Base-by-base conservation (phyloP, 768 basidiomycete genomes). In the Leccinum longicurvipes region DNA sequence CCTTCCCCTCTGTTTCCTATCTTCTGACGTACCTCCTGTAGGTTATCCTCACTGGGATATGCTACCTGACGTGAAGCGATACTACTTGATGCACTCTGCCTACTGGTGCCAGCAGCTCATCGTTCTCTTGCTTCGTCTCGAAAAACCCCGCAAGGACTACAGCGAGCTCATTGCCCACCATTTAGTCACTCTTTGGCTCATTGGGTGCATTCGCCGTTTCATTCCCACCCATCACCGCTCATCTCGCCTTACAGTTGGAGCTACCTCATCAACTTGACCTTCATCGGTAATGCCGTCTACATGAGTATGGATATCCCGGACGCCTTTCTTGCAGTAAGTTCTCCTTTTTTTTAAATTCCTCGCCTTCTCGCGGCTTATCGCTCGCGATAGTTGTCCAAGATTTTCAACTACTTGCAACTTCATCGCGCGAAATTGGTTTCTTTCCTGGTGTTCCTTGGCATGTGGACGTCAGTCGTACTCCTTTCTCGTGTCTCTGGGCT, bases 281-380 rank as follows among this genome's bases (percentile, higher is more conserved):
- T 82, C 50, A 94, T 98, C 42, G 97, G 97, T 10, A 89, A 91
- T 60, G 88, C 93, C 6, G 82, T 99, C 27, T 98, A 87, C 64
- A 80, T 95, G 74, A 97, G 93, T 69, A 98, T 98, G 97, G 97
- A 99, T 74, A 79, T 95, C 19, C 93, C 95, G 0, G 97, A 99
- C 67, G 74, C 84, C 31, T 91, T 89, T 72, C 78, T 99, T 12
- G 93, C 91, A 12, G 88, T 93, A 60, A 60, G 88, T 75, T 17
- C 31, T 51, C 44, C 44, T 23, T 45, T 45, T 31, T 42, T 23
- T 17, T 32, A 24, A 3, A 7, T 46, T 14, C 17, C 6, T 31
- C 31, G 32, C n/a, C 28, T 45, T 41, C 0, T 31, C 15, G 36
- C 24, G 1, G 51, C 50, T 47, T 50, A 60, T 24, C 41, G 23